A percentile compares a stretch with the other conserved stretches of the same genome.
phyloP scores from a whole-genome alignment of 1,284 basidiomycete genomes.

The Cutaneotrichosporon daszewskae region DNA sequence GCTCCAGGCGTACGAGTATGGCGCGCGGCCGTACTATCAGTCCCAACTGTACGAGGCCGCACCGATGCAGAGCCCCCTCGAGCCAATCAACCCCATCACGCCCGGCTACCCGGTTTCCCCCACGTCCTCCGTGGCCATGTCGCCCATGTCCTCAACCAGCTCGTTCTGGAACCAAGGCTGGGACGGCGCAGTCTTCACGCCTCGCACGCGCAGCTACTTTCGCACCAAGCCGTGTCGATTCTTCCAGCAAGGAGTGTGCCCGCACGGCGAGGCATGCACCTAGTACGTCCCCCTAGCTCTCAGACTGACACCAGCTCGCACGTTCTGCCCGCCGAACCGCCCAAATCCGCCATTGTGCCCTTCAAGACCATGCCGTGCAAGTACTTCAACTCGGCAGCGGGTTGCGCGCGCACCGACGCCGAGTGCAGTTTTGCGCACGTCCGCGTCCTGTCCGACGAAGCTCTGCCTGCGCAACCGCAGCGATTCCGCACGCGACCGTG shows the following conservation, averaged over 20 bases:
- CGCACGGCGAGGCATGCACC: slow-evolving; percentile 39
- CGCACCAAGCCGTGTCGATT: slow-evolving; percentile 36
- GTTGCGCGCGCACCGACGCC: slow-evolving; percentile 33
- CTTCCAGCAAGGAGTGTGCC: slow-evolving; percentile 38
- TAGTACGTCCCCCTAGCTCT: slow-evolving; percentile 30
- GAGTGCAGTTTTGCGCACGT: slow-evolving; percentile 40
- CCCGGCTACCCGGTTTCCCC: too few species aligned
- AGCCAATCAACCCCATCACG: too few species aligned
- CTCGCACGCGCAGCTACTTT: slow-evolving; percentile 21
- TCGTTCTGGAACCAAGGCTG: too few species aligned
- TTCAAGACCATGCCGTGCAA: slow-evolving; percentile 31
- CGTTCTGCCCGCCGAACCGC: slow-evolving; percentile 4
- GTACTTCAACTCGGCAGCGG: slow-evolving; percentile 42
- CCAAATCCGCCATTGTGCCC: not conserved
- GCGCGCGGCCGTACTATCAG: not conserved
- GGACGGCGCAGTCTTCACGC: too few species aligned
- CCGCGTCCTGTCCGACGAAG: slow-evolving; percentile 30
- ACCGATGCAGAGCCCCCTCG: too few species aligned
- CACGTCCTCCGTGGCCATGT: too few species aligned
- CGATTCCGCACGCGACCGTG: slow-evolving; percentile 43
- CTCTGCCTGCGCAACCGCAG: slow-evolving; percentile 24
- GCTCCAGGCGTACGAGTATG: not conserved
- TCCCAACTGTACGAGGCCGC: too few species aligned
- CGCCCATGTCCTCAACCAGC: too few species aligned
- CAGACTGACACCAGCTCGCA: slow-evolving; percentile 18